Evolutionary conservation across 192 early-diverging fungal genomes (phyloP).

Genomic region (Chytriomyces hyalinus): DNA sequence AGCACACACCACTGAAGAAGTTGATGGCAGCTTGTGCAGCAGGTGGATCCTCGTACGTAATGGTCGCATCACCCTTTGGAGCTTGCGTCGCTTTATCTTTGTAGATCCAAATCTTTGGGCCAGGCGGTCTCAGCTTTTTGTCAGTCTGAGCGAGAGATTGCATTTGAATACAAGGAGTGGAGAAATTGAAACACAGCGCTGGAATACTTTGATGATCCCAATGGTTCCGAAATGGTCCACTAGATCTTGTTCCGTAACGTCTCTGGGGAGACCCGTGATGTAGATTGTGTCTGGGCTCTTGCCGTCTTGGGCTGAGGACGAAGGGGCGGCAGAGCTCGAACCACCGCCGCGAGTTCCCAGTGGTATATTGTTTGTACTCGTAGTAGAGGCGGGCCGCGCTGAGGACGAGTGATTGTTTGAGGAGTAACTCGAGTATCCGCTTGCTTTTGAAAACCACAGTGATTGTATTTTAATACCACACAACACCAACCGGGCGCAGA

Average conservation of each 20-base stretch:
- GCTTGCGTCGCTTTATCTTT: constrained; percentile 62
- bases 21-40: constrained; percentile 73
- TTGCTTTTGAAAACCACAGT: too few relatives aligned
- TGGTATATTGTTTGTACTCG: constrained; percentile 19
- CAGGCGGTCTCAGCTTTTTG: constrained; percentile 54
- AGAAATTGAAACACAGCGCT: neutral
- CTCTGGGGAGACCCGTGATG: constrained; percentile 65
- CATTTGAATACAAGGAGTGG: neutral
- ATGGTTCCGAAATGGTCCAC: constrained; percentile 70
- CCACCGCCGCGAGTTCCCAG: neutral
- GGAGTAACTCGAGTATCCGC: too few relatives aligned
- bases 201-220: constrained; percentile 67
- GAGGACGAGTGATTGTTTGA: too few relatives aligned
- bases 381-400: neutral
- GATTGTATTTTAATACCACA: too few relatives aligned
- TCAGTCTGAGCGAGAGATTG: constrained; percentile 47
- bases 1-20: constrained; percentile 69
- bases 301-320: constrained; percentile 20
- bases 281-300: constrained; percentile 72
- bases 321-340: neutral
- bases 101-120: constrained; percentile 78
- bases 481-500: too few relatives aligned
- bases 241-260: constrained; percentile 67
- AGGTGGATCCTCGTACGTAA: constrained; percentile 77
- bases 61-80: constrained; percentile 79